Conservation (phyloP, 306 rosid genomes). For the Castanea crenata region DNA sequence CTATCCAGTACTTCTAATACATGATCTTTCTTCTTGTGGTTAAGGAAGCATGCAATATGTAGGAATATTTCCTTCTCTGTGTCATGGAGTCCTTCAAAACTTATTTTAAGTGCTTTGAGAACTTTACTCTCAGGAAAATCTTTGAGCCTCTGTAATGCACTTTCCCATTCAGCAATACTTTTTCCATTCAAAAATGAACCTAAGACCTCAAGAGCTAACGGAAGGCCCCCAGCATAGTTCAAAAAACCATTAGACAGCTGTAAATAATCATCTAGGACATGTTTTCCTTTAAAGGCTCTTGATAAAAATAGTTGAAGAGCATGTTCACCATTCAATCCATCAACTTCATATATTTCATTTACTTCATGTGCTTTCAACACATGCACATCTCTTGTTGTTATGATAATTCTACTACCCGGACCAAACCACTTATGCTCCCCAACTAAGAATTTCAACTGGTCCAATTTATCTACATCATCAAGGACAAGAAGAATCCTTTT, state of each 20-base stretch:
- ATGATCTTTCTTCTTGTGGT: not conserved
- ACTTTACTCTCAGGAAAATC: too few relatives aligned
- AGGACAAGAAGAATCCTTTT: too few relatives aligned
- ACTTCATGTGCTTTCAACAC: too few relatives aligned
- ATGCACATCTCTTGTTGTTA: too few relatives aligned
- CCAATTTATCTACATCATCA: too few relatives aligned
- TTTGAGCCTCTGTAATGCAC: not conserved
- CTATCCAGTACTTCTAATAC: not conserved
- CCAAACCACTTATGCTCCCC: not conserved
- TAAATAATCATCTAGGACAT: too few relatives aligned
- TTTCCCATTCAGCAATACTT: not conserved
- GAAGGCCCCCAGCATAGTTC: not conserved
- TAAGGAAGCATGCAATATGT: not conserved
- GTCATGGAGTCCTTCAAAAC: not conserved
- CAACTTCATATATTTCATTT: not conserved
- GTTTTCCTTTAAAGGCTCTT: too few relatives aligned
- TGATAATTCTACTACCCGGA: too few relatives aligned
- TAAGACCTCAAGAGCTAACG: not conserved
- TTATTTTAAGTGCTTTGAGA: not conserved
- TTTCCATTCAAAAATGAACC: too few relatives aligned
- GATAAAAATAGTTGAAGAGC: not conserved
- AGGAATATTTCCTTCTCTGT: not conserved
- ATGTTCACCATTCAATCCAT: not conserved
- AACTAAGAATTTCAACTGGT: too few relatives aligned
- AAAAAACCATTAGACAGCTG: fast-evolving